Conservation (phyloP, 768 basidiomycete genomes). For the Cubamyces sp. region DNA sequence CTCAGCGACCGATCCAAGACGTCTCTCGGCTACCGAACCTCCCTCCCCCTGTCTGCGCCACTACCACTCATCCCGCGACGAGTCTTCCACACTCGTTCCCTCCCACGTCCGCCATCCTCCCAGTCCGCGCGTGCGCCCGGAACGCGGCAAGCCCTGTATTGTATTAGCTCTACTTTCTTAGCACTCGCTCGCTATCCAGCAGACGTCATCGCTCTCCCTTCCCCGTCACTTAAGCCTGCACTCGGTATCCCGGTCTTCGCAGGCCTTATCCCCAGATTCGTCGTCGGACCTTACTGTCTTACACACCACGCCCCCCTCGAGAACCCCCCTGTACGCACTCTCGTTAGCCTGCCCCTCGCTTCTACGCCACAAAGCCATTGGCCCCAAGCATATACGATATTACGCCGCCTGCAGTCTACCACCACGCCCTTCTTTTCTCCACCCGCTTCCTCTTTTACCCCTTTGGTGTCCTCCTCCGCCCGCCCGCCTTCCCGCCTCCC, state of each 20-base stretch:
- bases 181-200: not conserved
- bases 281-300: not conserved
- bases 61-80: not conserved
- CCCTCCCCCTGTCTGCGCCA: not conserved
- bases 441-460: not conserved
- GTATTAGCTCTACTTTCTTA: no score
- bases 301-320: not conserved
- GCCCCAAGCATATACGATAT: not conserved
- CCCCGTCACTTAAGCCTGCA: not conserved
- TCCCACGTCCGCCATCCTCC: not conserved
- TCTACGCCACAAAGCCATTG: conserved; percentile 29
- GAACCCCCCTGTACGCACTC: not conserved
- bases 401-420: not conserved
- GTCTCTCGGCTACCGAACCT: conserved; percentile 7
- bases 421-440: conserved; percentile 16
- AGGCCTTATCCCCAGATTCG: not conserved
- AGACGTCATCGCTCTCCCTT: conserved; percentile 13
- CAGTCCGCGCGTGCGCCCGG: not conserved
- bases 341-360: conserved; percentile 16
- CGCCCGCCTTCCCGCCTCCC: not conserved
- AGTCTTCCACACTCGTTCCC: not conserved
- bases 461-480: not conserved
- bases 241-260: not conserved
- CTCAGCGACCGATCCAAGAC: conserved; percentile 12
- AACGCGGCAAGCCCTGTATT: no score